Percentiles rank a stretch among this genome's conserved stretches.
These are phyloP conservation scores for Cyclotella atomus DNA, from an alignment of 108 stramenopile genomes.

Conservation along the genomic window DNA sequence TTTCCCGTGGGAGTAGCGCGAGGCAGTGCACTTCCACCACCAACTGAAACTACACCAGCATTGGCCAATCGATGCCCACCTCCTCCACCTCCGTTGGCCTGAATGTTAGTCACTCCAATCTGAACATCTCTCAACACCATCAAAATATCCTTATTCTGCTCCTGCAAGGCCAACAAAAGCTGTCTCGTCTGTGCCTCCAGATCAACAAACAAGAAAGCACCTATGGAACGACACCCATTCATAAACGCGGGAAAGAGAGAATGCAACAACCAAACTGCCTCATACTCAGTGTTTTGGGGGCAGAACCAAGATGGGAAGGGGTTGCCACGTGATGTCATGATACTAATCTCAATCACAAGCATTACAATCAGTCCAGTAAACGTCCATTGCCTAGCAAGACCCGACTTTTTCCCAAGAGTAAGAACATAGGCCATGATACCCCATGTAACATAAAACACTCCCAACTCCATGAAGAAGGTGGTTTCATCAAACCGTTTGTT, in stretches of 20 bases:
- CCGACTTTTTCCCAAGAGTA: constrained; percentile 90
- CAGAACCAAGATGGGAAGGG: constrained; percentile 92
- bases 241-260: constrained; percentile 97
- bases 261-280: constrained; percentile 90
- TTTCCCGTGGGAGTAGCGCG: constrained; percentile 88
- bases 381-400: constrained; percentile 88
- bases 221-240: constrained; percentile 97
- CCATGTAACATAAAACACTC: constrained; percentile 93
- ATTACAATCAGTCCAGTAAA: constrained; percentile 95
- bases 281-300: constrained; percentile 90
- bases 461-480: constrained; percentile 87
- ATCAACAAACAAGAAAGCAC: constrained; percentile 92
- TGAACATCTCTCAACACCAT: constrained; percentile 94
- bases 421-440: constrained; percentile 94
- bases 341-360: constrained; percentile 90
- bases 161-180: constrained; percentile 88
- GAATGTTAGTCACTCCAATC: constrained; percentile 85
- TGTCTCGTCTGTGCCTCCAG: constrained; percentile 89
- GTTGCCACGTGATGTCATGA: constrained; percentile 86
- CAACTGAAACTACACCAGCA: constrained; percentile 16
- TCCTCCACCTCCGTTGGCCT: constrained; percentile 59
- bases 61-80: constrained; percentile 51
- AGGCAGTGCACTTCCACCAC: constrained; percentile 37
- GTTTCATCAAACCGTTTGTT: constrained; percentile 91
- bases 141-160: constrained; percentile 94